These are phyloP conservation scores for Aspergillus coremiiformis DNA, from an alignment of 495 filamentous ascomycete species.

Conservation along the genomic window DNA sequence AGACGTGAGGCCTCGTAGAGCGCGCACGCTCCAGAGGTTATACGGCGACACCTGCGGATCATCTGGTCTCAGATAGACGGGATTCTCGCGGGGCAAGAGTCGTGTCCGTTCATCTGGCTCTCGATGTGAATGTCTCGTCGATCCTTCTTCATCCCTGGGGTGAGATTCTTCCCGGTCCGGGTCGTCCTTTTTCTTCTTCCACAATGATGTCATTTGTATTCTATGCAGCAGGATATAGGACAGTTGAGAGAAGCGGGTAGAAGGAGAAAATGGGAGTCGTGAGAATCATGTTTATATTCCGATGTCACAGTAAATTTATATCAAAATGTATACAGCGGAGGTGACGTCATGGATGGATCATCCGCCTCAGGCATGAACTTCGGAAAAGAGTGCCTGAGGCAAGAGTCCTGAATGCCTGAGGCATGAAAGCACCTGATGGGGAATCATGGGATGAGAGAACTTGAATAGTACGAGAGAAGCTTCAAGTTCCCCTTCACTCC, in stretches of 20 bases:
- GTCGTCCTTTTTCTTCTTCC: constrained; percentile 22
- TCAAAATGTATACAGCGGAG: not conserved
- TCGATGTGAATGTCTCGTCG: not conserved
- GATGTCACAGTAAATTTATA: too few relatives aligned
- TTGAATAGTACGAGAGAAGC: not conserved
- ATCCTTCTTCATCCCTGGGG: constrained; percentile 11
- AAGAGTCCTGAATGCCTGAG: too few relatives aligned
- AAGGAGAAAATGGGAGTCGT: not conserved
- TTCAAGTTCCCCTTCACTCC: not conserved
- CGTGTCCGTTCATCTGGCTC: constrained; percentile 66
- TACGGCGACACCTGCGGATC: constrained; percentile 93
- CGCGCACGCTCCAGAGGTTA: constrained; percentile 84
- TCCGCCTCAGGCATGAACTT: too few relatives aligned
- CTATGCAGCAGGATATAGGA: too few relatives aligned
- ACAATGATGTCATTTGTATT: constrained; percentile 39
- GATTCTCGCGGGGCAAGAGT: constrained; percentile 54
- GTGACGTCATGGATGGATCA: constrained; percentile 2
- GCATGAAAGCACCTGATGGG: too few relatives aligned
- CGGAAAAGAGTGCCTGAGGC: too few relatives aligned
- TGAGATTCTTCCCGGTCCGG: constrained; percentile 19
- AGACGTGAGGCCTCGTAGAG: constrained; percentile 65
- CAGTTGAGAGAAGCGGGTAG: not conserved
- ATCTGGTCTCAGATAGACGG: constrained; percentile 76
- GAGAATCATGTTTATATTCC: not conserved
- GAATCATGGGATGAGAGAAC: too few relatives aligned